Evolutionary conservation across 495 filamentous ascomycete species (phyloP), one percentile per base, ranked within the genome.

Genomic region (Aspergillus homomorphus): DNA sequence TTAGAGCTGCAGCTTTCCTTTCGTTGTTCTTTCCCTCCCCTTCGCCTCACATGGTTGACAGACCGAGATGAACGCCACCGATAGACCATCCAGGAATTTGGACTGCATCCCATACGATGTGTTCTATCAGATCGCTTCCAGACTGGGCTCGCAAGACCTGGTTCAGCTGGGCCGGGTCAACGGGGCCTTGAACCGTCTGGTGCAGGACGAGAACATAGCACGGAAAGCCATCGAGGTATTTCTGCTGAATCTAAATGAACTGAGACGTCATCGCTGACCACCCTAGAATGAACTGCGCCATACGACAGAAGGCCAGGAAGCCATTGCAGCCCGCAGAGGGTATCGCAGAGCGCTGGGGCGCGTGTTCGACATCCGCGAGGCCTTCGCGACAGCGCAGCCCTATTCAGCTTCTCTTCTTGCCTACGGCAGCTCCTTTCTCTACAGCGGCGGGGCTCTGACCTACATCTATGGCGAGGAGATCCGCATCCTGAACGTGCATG

Each of bases 401-500:
- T 90, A 83, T 60, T 78, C 83, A 0, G 80, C 82, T 9, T 78
- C 79, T 0, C 73, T 85, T 2, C 64, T 91, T 14, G 87, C 80
- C 14, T 75, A 84, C 51, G 85, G 81, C 5, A 76, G 82, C 22
- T 75, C 78, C 9, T 91, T 87, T 72, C 65, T 85, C 7, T 90
- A 87, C 67, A 68, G 76, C 23, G 76, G 84, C 23, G 88, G 89
- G 18, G 70, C 82, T 3, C 73, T 91, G 8, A 87, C 82, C 57
- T 88, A 90, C 62, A 76, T 82, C 10, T 65, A 76, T 22, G 74
- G 77, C 12, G 72, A 80, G 23, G 77, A 73, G 66, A 75, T 92
- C 41, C 85, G 87, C n/a, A 67, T 89, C 15, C 70, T 89, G 45
- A 76, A 90, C 54, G 69, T 90, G 10, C 83, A 87, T 70, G 59